These are phyloP conservation scores for Globisporangium uncinulatum DNA, from an alignment of 352 stramenopile species.

Conservation along the genomic window DNA sequence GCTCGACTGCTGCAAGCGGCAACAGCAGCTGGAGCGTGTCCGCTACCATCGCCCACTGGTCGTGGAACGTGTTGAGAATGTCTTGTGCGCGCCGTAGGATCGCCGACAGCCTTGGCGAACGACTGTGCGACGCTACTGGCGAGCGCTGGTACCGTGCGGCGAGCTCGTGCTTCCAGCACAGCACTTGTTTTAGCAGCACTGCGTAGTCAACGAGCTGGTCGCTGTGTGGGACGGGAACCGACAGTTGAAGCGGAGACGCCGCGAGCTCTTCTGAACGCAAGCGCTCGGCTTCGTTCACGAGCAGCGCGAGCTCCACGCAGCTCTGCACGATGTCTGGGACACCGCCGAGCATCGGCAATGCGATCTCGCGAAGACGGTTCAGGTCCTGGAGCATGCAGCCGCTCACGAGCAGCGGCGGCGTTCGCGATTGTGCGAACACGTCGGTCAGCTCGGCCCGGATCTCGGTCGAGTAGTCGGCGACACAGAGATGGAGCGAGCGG, in stretches of 20 bases:
- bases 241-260: neutral
- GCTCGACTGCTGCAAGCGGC: conserved; percentile 5
- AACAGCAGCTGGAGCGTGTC: conserved; percentile 3
- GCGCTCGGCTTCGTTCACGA: conserved; percentile 9
- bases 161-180: conserved; percentile 1
- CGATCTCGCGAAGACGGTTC: neutral
- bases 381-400: conserved; percentile 10
- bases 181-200: conserved; percentile 11
- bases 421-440: neutral
- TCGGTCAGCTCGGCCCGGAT: conserved; percentile 5
- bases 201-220: conserved; percentile 2
- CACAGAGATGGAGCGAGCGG: conserved; percentile 7
- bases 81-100: neutral
- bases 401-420: conserved; percentile 3
- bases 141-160: neutral
- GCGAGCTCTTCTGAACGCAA: neutral
- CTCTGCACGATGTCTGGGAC: neutral
- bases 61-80: conserved; percentile 1
- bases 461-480: conserved; percentile 3
- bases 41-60: neutral
- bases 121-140: neutral
- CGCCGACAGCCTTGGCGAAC: neutral
- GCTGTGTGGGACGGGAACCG: neutral
- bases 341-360: neutral
- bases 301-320: conserved; percentile 10